These are phyloP conservation scores for Aspergillus sojae DNA, from an alignment of 2,329 filamentous ascomycete species.

Conservation along the genomic window DNA sequence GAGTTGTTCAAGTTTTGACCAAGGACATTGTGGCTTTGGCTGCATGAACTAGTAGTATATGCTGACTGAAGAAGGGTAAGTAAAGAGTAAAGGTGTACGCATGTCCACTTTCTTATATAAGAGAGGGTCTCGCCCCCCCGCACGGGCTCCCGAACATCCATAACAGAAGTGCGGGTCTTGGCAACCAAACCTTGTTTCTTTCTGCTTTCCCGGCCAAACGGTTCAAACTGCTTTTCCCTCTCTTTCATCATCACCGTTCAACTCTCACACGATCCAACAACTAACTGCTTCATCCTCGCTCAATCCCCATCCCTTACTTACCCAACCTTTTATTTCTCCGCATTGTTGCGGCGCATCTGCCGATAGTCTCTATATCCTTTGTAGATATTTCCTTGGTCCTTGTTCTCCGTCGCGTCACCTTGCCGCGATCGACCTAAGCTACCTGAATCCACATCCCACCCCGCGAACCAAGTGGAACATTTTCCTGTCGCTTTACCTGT, in stretches of 20 bases:
- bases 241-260: conserved; percentile 19
- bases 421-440: conserved; percentile 12
- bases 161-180: conserved; percentile 16
- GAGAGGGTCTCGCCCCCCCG: conserved; percentile 17
- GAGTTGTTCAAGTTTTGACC: too few relatives aligned
- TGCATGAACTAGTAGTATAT: too few relatives aligned
- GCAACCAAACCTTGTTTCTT: conserved; percentile 18
- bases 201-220: background rate
- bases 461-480: background rate
- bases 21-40: too few relatives aligned
- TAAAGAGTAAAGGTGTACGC: too few relatives aligned
- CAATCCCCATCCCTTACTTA: background rate
- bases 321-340: background rate
- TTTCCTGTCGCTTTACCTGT: background rate
- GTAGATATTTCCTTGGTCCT: background rate
- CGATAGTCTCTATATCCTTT: background rate
- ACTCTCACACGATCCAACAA: background rate
- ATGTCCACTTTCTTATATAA: background rate
- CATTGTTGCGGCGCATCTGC: background rate
- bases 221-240: conserved; percentile 8
- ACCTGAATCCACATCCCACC: background rate
- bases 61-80: too few relatives aligned
- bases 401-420: conserved; percentile 13
- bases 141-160: conserved; percentile 15
- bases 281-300: background rate